Evolutionary conservation across 192 early-diverging fungal genomes (phyloP), one percentile per base, ranked within the genome.

Genomic region (Linnemannia schmuckeri): DNA sequence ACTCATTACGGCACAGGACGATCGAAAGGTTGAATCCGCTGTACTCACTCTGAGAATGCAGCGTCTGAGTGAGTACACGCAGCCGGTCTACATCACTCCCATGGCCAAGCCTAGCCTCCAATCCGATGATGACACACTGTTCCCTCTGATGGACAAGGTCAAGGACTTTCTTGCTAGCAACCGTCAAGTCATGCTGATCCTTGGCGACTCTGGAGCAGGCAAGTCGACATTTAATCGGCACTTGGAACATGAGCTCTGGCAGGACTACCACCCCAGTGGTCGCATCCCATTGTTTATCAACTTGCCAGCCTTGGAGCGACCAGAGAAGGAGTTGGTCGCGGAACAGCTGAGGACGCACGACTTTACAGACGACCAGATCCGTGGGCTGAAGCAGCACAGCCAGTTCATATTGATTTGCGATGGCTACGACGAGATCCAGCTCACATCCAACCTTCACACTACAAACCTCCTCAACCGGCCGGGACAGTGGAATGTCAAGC

Each of bases 401-500:
- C 70, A 38, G 18, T 33, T 71, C 4, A 20, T 42, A 0, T 40
- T 71, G 33, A 71, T 71, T 40, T 71, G 70, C 6, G 70, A 71
- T 42, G 70, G 70, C 2, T 71, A 71, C 22, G 70, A 71, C 18
- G 70, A 71, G 40, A 20, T 38, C 70, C 70, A 38, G 22, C 70
- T 38, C 0, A 38, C 35, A 3, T 24, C 37, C 70, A 30, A 71
- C 6, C 70, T 71, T 1, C 70, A 71, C 37, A 24, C 30, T 2
- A 49, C 47, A 13, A 49, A 49, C 8, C 15, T 24, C 9, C 7
- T 71, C 70, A 71, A 71, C 4, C 35, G 1, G 7, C 12, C 13
- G 1, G 37, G 70, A 0, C 40, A 40, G 70, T 3, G 40, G 1
- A 12, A 33, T 3, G 22, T 20, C 37, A 30, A 71, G 17, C 10